Conservation (phyloP, 148 eudicot genomes). For the Rhododendron vialii region DNA sequence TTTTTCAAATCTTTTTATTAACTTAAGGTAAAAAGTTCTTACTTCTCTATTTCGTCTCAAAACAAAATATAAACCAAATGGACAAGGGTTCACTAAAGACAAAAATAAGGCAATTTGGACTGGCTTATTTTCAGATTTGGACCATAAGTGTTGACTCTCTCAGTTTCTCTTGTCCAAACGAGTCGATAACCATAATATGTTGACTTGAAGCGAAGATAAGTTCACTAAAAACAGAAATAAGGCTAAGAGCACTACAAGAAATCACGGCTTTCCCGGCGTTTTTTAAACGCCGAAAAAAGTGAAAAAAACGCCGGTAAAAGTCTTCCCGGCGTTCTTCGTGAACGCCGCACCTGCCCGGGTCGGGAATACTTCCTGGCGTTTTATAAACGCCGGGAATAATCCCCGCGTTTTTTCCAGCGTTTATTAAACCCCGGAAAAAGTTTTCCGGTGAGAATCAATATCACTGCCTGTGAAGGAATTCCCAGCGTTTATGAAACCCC, state of each 20-base stretch:
- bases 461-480: too few relatives aligned
- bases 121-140: not conserved
- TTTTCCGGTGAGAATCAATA: too few relatives aligned
- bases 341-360: too few relatives aligned
- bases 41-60: not conserved
- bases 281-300: too few relatives aligned
- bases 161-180: not conserved
- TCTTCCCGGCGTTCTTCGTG: too few relatives aligned
- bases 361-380: too few relatives aligned
- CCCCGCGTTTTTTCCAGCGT: too few relatives aligned
- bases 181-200: not conserved
- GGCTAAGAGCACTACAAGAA: not conserved
- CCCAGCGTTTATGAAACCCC: too few relatives aligned
- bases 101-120: not conserved
- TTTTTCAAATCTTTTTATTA: not conserved
- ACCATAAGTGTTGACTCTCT: not conserved
- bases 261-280: too few relatives aligned
- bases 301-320: too few relatives aligned
- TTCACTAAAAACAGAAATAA: not conserved
- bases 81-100: not conserved
- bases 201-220: not conserved
- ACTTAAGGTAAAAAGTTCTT: not conserved
- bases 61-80: not conserved
- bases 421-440: too few relatives aligned
- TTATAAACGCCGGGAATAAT: too few relatives aligned